Conservation (phyloP, 208 protist genomes). For the Leishmania aethiopica region DNA sequence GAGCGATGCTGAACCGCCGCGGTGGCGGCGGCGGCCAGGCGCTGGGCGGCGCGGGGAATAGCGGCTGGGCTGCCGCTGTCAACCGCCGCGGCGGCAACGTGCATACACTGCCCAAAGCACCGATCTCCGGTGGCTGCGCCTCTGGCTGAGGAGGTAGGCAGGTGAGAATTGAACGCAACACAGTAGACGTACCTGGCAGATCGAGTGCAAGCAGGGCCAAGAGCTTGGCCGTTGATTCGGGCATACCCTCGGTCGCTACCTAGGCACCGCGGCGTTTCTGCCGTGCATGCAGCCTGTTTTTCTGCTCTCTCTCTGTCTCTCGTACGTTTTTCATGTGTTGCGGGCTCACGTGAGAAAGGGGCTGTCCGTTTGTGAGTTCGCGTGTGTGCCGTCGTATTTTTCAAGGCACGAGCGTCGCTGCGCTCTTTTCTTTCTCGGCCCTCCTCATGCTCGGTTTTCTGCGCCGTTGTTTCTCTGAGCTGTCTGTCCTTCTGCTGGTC, state of each 20-base stretch:
- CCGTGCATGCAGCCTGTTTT: background rate
- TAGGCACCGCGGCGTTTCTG: background rate
- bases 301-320: background rate
- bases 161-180: slow-evolving; percentile 1
- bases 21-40: slow-evolving; percentile 19
- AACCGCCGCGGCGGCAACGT: slow-evolving; percentile 45
- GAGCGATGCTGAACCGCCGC: slow-evolving; percentile 19
- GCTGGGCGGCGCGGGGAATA: slow-evolving; percentile 9
- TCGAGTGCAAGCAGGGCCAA: background rate
- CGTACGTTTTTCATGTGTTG: background rate
- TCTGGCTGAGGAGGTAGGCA: slow-evolving; percentile 32
- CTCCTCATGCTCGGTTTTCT: background rate
- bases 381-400: background rate
- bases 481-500: background rate
- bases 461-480: background rate
- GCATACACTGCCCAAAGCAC: slow-evolving; percentile 49
- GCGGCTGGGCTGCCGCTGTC: slow-evolving; percentile 31
- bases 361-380: background rate
- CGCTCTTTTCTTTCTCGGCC: background rate
- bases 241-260: background rate
- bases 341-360: background rate
- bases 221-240: background rate
- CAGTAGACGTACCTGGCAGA: background rate
- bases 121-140: slow-evolving; percentile 29
- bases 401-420: background rate